These are phyloP conservation scores for Alnus glutinosa DNA, from an alignment of 306 rosid species.

Conservation along the genomic window DNA sequence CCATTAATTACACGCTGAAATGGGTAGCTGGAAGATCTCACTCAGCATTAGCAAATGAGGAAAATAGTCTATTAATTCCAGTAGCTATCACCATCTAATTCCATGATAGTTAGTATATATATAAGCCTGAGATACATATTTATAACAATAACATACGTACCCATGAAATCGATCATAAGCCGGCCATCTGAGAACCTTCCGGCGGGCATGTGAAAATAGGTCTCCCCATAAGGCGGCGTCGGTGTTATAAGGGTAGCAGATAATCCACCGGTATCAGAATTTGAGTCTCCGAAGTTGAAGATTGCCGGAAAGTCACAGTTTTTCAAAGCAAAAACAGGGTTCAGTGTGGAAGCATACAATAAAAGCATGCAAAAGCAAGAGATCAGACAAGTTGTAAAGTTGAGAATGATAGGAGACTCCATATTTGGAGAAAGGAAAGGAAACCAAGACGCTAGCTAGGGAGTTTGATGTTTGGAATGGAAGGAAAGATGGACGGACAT, in stretches of 20 bases:
- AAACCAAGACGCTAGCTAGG: not conserved
- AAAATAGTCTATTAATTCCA: not conserved
- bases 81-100: no score
- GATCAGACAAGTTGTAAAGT: not conserved
- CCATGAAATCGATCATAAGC: no score
- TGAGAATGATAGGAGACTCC: not conserved
- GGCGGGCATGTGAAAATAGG: no score
- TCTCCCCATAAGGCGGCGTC: no score
- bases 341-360: not conserved
- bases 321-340: conserved; percentile 13
- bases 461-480: not conserved
- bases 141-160: no score
- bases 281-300: conserved; percentile 57
- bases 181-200: no score
- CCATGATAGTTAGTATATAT: no score
- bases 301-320: conserved; percentile 49
- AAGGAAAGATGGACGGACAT: no score
- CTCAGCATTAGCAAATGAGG: no score
- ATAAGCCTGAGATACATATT: not conserved
- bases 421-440: not conserved
- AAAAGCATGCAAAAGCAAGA: not conserved
- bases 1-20: not conserved
- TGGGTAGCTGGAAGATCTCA: not conserved
- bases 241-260: not conserved
- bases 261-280: conserved; percentile 53